Percentiles rank a stretch among this genome's conserved stretches.
These are phyloP conservation scores for Pezicula neosporulosa DNA, from an alignment of 2,329 filamentous ascomycete species.

Conservation along the genomic window DNA sequence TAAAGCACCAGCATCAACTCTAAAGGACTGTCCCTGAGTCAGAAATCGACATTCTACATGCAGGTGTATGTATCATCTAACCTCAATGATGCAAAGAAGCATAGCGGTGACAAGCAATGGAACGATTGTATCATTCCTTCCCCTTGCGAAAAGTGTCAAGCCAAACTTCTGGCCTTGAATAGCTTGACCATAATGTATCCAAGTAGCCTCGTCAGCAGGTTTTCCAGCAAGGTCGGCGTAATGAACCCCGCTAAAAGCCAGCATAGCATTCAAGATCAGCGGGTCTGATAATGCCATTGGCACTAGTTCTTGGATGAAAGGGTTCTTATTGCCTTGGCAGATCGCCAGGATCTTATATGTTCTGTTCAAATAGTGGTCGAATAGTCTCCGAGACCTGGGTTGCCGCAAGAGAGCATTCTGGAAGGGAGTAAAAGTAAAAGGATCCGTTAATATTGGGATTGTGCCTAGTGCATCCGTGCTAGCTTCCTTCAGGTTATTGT, in stretches of 20 bases:
- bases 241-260: conserved; percentile 1
- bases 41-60: background rate
- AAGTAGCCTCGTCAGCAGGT: background rate
- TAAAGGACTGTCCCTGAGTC: background rate
- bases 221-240: background rate
- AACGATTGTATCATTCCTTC: background rate
- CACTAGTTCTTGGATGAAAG: background rate
- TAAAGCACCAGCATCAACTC: background rate
- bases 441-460: background rate
- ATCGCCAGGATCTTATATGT: background rate
- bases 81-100: background rate
- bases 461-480: background rate
- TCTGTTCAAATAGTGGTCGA: conserved; percentile 1
- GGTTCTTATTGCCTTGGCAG: background rate
- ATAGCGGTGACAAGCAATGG: background rate
- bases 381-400: background rate
- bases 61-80: background rate
- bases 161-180: background rate
- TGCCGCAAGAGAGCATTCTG: background rate
- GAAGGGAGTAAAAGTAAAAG: background rate
- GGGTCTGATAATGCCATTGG: conserved; percentile 1
- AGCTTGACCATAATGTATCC: background rate
- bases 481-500: background rate
- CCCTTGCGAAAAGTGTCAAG: background rate
- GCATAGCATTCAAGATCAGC: background rate